Percentiles rank a stretch among this genome's conserved stretches.
These are phyloP conservation scores for Pseudoneurospora amorphoporcata DNA, from an alignment of 495 filamentous ascomycete species.

Conservation along the genomic window DNA sequence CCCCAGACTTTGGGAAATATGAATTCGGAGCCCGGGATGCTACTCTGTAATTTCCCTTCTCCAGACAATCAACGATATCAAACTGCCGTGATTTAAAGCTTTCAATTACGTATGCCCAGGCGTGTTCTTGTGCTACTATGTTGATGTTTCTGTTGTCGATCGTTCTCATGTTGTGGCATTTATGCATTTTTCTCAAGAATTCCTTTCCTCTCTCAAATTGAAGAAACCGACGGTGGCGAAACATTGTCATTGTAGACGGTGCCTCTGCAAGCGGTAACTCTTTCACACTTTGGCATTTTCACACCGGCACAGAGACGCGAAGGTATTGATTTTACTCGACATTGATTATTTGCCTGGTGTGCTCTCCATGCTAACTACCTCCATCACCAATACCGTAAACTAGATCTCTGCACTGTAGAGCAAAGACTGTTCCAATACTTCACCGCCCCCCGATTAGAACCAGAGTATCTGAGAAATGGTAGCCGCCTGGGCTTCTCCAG, in stretches of 20 bases:
- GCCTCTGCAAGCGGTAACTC: background rate
- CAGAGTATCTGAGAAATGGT: slow-evolving; percentile 24
- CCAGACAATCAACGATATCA: background rate
- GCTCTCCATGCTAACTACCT: background rate
- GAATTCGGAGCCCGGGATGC: slow-evolving; percentile 1
- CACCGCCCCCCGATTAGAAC: slow-evolving; percentile 30
- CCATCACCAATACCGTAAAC: background rate
- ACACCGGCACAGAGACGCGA: background rate
- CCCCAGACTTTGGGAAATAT: background rate
- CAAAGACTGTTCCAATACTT: background rate
- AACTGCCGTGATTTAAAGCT: background rate
- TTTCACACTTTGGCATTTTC: background rate
- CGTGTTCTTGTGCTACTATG: background rate
- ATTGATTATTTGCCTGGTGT: background rate
- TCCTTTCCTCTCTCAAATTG: background rate
- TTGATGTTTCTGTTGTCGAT: background rate
- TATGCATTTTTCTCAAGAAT: background rate
- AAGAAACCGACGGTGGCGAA: background rate
- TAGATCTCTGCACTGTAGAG: background rate
- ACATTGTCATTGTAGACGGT: background rate
- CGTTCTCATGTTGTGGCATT: background rate
- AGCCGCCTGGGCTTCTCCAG: slow-evolving; percentile 35
- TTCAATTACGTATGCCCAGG: background rate
- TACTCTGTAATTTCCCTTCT: slow-evolving; percentile 7
- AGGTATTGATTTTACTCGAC: background rate